Conservation (phyloP, 1,139 yeast species). For the Taphrina populina region DNA sequence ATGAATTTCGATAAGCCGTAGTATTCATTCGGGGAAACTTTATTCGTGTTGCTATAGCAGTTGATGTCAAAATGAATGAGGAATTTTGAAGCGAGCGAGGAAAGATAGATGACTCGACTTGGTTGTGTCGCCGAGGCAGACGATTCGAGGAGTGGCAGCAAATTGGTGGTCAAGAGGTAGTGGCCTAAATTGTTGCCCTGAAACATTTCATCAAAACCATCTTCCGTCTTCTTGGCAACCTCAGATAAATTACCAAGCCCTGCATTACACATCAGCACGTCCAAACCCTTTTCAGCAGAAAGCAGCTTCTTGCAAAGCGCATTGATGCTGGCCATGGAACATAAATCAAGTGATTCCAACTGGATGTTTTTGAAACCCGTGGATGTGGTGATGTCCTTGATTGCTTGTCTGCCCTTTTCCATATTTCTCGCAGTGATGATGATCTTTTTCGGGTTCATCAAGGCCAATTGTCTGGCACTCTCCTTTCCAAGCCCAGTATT, state of each 20-base stretch:
- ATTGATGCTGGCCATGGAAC: conserved; percentile 46
- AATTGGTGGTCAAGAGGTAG: conserved; percentile 62
- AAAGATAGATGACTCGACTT: conserved; percentile 15
- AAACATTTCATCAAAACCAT: conserved; percentile 52
- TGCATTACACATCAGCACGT: conserved; percentile 39
- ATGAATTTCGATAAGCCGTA: conserved; percentile 24
- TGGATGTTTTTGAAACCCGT: conserved; percentile 11
- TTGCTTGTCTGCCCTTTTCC: conserved; percentile 42
- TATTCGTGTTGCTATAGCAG: conserved; percentile 8
- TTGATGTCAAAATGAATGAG: conserved; percentile 19
- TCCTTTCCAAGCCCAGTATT: conserved; percentile 38
- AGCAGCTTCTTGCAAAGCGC: conserved; percentile 35
- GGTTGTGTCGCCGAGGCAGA: conserved; percentile 40
- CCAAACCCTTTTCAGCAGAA: conserved; percentile 36
- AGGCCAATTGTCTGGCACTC: conserved; percentile 37
- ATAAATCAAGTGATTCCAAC: conserved; percentile 31
- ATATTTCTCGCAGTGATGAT: conserved; percentile 21
- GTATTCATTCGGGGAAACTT: conserved; percentile 3
- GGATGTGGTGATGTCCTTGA: conserved; percentile 1
- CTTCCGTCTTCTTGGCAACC: conserved; percentile 36
- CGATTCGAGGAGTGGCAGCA: conserved; percentile 55
- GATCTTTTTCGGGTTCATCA: conserved; percentile 25
- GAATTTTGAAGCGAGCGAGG: conserved; percentile 25
- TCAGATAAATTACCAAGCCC: conserved; percentile 31
- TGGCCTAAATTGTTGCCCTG: conserved; percentile 81